Evolutionary conservation across 148 eudicot species (phyloP).

Genomic region (Fagopyrum tataricum): DNA sequence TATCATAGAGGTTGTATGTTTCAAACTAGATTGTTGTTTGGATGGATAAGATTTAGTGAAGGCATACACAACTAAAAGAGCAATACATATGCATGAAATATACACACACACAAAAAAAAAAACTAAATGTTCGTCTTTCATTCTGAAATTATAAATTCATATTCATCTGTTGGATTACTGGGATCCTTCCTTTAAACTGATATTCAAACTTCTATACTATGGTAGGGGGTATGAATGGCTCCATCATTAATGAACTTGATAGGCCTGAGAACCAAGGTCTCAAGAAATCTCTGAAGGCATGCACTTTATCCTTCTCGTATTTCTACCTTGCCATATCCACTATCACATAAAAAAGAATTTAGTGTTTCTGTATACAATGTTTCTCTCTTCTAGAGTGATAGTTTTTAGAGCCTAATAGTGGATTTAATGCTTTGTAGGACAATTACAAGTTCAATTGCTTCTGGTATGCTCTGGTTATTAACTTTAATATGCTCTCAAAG

Average conservation of each 20-base stretch:
- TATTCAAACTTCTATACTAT: not conserved
- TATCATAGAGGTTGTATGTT: not conserved
- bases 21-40: not conserved
- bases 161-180: not conserved
- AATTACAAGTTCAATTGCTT: not conserved
- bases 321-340: not conserved
- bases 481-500: slow-evolving; percentile 18
- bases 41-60: not conserved
- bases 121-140: not conserved
- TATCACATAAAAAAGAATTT: not conserved
- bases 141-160: not conserved
- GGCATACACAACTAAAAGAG: not conserved
- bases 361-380: not conserved
- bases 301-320: slow-evolving; percentile 16
- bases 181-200: not conserved
- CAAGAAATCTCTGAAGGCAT: slow-evolving; percentile 68
- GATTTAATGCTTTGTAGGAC: not conserved
- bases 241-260: slow-evolving; percentile 78
- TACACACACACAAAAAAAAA: not conserved
- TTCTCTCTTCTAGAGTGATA: not conserved
- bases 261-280: slow-evolving; percentile 89
- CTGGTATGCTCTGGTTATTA: not conserved
- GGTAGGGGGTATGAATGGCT: slow-evolving; percentile 98
- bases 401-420: not conserved
- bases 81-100: not conserved